Base-by-base conservation (phyloP, 2,329 filamentous ascomycete genomes). In the Coleophoma crateriformis region DNA sequence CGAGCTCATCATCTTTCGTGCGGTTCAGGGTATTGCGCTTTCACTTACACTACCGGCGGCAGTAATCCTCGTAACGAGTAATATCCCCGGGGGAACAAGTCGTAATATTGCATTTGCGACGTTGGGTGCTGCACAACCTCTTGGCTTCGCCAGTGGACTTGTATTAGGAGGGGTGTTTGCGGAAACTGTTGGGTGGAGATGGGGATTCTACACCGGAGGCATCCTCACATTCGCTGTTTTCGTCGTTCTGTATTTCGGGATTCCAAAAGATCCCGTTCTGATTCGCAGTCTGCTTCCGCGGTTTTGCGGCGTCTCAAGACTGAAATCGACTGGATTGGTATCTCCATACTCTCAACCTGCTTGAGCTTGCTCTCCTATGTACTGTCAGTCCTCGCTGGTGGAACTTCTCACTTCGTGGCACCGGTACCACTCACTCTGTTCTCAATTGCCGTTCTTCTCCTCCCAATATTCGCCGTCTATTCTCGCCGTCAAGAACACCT, bases 301-400 rank as follows among this genome's bases (percentile, higher is more conserved):
- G 44, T 52, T 3, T 8, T 51, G 8, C 8, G 33, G 4, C 49
- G 56, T 17, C 34, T 59, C n/a, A 50, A 48, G 17, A 50, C 45
- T 2, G 71, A 78, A 4, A 75, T 81, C 40, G 77, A 81, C 52
- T 81, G 76, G 77, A 58, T 76, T 33, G 77, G 76, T 0, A 73
- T 73, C 7, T 19, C 67, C 0, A 64, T 79, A 22, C 68, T 71
- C 3, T 74, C 69, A 52, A 62, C 68, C 2, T 72, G 68, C 22
- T 61, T 79, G 17, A 76, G 71, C 0, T 63, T 79, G 52, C 65
- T 79, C 2, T 75, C 71, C 3, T 79, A 79, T 58, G 68, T 75
- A 12, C 47, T 60, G 32, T 53, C 57, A 11, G 48, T 59, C 17
- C 48, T 57, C 7, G 50, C 56, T 2, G 45, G 50, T 19, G 54